Percentiles rank a stretch among this genome's conserved stretches.
Conservation (phyloP, 768 basidiomycete genomes). For the Suillus tomentosus region DNA sequence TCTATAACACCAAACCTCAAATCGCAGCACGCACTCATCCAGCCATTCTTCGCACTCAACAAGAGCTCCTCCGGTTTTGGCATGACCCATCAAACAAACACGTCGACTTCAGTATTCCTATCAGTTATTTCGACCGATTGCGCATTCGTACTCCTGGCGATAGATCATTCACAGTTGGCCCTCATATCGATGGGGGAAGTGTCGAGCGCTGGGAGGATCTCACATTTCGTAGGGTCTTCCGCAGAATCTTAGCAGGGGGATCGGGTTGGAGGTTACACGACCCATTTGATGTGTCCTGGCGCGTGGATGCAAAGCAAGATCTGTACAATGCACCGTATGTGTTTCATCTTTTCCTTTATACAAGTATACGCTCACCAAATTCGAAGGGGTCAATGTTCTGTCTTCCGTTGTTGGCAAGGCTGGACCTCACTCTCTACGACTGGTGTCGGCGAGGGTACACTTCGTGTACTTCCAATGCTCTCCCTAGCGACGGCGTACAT, state of each 20-base stretch:
- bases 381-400: constrained; percentile 51
- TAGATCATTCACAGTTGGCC: constrained; percentile 62
- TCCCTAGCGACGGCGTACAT: constrained; percentile 58
- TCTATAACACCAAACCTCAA: constrained; percentile 70
- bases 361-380: constrained; percentile 13
- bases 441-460: constrained; percentile 61
- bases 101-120: constrained; percentile 54
- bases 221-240: constrained; percentile 41
- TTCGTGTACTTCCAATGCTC: constrained; percentile 62
- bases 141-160: constrained; percentile 76
- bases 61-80: constrained; percentile 60
- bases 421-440: constrained; percentile 57
- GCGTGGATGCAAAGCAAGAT: constrained; percentile 56
- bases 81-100: constrained; percentile 42
- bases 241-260: constrained; percentile 45
- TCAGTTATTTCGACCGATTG: constrained; percentile 79
- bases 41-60: constrained; percentile 56
- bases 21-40: constrained; percentile 70
- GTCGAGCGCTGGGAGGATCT: constrained; percentile 60
- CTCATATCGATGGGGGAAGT: constrained; percentile 57
- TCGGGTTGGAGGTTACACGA: constrained; percentile 49
- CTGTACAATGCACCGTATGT: constrained; percentile 62
- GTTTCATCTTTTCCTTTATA: constrained; percentile 16
- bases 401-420: constrained; percentile 60
- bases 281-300: constrained; percentile 48